Base-by-base conservation (phyloP, 2,329 filamentous ascomycete species). In the Fusarium phyllophilum region DNA sequence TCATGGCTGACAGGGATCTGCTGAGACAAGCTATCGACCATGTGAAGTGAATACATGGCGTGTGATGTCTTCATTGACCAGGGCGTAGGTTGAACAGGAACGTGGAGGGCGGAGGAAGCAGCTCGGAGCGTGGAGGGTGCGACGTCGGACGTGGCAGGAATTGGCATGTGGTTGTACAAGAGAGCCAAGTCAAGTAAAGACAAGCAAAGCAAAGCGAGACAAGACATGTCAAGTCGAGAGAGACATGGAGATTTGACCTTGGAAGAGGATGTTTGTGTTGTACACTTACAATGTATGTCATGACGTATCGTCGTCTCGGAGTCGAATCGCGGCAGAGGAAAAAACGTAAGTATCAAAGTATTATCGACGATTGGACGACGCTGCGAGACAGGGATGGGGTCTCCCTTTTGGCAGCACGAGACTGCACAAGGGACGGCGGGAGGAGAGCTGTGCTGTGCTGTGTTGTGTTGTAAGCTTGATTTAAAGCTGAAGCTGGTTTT, bases 261-360 rank as follows among this genome's bases (percentile, higher is more conserved):
- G 66, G 51, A 60, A 64, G 46, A 62, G 65, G 63, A 59, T 58
- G 48, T 68, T 73, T 74, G 60, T 66, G 58, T 55, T 66, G 58
- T 60, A 62, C 57, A 83, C 81, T 83, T 79, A 83, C 81, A 80
- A 83, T 83, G 76, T 82, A 82, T 78, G 81, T 82, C 81, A 83
- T 83, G 79, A 79, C 80, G 81, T 81, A 81, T 81, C 65, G 64
- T 60, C 55, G 64, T 62, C 55, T 73, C 65, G n/a, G 56, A 56
- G 56, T 68, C 68, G 68, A 75, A 70, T 74, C 63, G 66, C 66
- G 56, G 59, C 70, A 62, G 58, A 56, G 62, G 38, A 62, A 65
- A 26, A 26, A 55, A 56, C 34, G 52, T 26, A 36, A 63, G 46
- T n/a, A 51, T 36, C 33, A 51, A 51, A 29, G 51, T 55, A 31